Evolutionary conservation across 257 asterid species (phyloP).

Genomic region (Marsdenia floribunda): DNA sequence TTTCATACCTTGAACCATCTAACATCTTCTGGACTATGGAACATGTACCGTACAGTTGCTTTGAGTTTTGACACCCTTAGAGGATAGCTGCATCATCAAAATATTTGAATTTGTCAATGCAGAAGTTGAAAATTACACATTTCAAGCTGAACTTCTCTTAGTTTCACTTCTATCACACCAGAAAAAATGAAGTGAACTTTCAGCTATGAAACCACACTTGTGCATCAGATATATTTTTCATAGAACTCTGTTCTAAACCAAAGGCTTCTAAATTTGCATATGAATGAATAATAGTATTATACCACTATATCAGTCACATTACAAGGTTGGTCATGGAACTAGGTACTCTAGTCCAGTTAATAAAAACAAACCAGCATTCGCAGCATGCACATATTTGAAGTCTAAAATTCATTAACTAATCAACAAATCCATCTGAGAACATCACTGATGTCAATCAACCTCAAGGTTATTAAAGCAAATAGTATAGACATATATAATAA

Average conservation of each 20-base stretch:
- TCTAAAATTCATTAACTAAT: not conserved
- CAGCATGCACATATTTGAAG: not conserved
- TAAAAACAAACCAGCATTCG: not conserved
- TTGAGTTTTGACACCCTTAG: constrained; percentile 86
- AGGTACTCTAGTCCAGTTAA: not conserved
- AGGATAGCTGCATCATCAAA: constrained; percentile 73
- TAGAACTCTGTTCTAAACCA: not conserved
- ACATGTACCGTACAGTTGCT: constrained; percentile 92
- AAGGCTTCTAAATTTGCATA: not conserved
- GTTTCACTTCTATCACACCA: not conserved
- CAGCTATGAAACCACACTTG: not conserved
- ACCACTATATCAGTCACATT: not conserved
- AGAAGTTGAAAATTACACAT: constrained; percentile 4
- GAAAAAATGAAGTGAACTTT: not conserved
- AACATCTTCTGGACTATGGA: constrained; percentile 94
- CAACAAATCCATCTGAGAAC: not conserved
- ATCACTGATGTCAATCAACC: not conserved
- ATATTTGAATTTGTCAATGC: constrained; percentile 18
- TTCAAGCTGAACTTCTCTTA: not conserved
- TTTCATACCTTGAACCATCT: constrained; percentile 91
- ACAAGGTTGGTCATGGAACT: not conserved
- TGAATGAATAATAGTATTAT: not conserved
- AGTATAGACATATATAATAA: not conserved
- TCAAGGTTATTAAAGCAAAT: not conserved
- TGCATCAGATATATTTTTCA: not conserved